A percentile compares a stretch with the other conserved stretches of the same genome.
These are phyloP conservation scores for Gracilariopsis chorda DNA, from an alignment of 23 red algal genomes.

Conservation along the genomic window DNA sequence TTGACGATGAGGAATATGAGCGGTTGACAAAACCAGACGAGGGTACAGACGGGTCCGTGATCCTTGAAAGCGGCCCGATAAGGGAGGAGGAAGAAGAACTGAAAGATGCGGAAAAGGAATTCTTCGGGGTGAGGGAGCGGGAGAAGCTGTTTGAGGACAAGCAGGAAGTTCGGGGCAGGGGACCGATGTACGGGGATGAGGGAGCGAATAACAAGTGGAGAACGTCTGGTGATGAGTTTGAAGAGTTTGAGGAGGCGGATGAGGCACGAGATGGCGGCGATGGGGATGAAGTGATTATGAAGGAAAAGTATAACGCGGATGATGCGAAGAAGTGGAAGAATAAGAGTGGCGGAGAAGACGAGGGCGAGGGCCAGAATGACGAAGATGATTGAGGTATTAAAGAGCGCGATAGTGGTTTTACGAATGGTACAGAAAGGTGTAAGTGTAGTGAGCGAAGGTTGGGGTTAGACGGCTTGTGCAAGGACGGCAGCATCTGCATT, in stretches of 20 bases:
- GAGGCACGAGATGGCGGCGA: too few species aligned
- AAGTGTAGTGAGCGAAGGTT: background rate
- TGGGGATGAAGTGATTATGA: too few species aligned
- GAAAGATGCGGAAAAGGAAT: conserved; percentile 2
- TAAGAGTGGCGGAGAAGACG: too few species aligned
- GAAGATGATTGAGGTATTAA: too few species aligned
- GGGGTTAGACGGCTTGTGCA: background rate
- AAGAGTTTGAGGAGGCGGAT: too few species aligned
- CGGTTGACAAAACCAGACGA: background rate
- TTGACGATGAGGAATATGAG: conserved; percentile 27
- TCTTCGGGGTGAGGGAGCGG: background rate
- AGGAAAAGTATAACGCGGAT: too few species aligned
- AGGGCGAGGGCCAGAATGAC: too few species aligned
- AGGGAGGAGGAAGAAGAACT: background rate
- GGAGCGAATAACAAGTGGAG: background rate
- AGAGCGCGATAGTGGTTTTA: too few species aligned
- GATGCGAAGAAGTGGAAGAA: too few species aligned
- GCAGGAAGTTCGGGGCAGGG: background rate
- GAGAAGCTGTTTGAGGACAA: too few species aligned
- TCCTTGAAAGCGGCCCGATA: background rate
- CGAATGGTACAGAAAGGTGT: too few species aligned
- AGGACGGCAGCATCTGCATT: background rate
- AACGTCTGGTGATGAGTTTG: too few species aligned
- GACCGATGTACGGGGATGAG: background rate
- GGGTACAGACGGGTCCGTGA: background rate